Evolutionary conservation across 2,329 filamentous ascomycete genomes (phyloP), one percentile per base, ranked within the genome.

Genomic region (Trichothecium roseum): DNA sequence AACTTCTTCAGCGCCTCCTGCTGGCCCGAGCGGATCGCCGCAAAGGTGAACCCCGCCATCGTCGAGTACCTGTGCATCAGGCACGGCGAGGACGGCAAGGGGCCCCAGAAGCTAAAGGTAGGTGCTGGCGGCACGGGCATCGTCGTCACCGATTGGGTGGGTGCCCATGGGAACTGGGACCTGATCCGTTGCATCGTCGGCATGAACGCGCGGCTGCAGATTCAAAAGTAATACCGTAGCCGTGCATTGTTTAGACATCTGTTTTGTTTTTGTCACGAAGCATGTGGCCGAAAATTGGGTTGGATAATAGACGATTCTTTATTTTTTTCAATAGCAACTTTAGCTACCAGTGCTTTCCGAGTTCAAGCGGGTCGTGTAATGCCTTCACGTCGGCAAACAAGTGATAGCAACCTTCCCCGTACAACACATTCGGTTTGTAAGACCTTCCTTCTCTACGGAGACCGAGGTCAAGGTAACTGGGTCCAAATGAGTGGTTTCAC

Each of bases 141-240:
- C 40, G 78, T 96, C 30, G 81, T 96, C 18, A 91, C 83, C 42
- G 91, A 98, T 58, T 95, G 84, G 84, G 88, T 95, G 34, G 91
- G 91, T 3, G 66, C 78, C 41, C 70, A 79, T 42, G 87, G 81
- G 1, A 83, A 96, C 59, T 98, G 89, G 89, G 87, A 95, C 61
- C 59, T 96, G 37, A 75, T 93, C 26, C 74, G 80, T 43, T 84
- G 84, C 57, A 81, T 95, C 48, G 80, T 96, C 6, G 88, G 84
- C 6, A 88, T 94, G 85, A 98, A 98, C 54, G 74, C 81, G 17
- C 81, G 66, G 42, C 50, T 80, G 41, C 68, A 76, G 49, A 47
- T 70, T 36, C 66, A 61, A 47, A 48, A 55, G 37, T 63, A 60
- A 24, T 24, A 24, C 20, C n/a, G n/a, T n/a, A n/a, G n/a, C n/a